Evolutionary conservation across 2,329 filamentous ascomycete genomes (phyloP).

Genomic region (Sporothrix variecibatus): DNA sequence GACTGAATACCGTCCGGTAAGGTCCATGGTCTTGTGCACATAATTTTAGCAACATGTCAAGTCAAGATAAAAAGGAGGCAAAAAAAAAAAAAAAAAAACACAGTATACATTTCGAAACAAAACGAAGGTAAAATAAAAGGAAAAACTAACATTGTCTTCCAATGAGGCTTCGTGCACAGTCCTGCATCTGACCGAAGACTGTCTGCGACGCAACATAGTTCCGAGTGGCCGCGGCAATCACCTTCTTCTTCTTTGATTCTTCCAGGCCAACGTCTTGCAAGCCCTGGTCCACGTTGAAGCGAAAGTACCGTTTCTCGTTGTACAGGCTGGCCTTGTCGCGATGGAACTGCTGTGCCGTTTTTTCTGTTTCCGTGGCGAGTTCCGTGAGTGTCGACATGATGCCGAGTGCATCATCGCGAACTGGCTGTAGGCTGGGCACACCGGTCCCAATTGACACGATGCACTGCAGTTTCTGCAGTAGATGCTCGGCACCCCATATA

Average conservation of each 20-base stretch:
- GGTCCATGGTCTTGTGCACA: too few species aligned
- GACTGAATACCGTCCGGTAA: too few species aligned
- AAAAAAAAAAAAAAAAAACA: not conserved
- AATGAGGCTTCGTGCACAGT: conserved; percentile 26
- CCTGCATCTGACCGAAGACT: conserved; percentile 31
- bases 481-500: conserved; percentile 36
- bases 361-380: conserved; percentile 44
- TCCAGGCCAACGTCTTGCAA: conserved; percentile 45
- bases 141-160: not conserved
- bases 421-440: not conserved
- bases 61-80: too few species aligned
- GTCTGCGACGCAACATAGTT: conserved; percentile 29
- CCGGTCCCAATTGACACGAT: not conserved
- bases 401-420: conserved; percentile 23
- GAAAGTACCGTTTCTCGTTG: conserved; percentile 42
- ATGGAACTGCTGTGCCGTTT: conserved; percentile 42
- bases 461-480: not conserved
- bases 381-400: conserved; percentile 36
- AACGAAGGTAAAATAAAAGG: not conserved
- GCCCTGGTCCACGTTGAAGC: conserved; percentile 49
- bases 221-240: conserved; percentile 36
- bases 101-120: too few species aligned
- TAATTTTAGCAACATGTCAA: too few species aligned
- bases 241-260: conserved; percentile 39
- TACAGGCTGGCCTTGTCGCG: conserved; percentile 32